Conservation (phyloP, 2,329 filamentous ascomycete genomes). For the Didymella lethalis region DNA sequence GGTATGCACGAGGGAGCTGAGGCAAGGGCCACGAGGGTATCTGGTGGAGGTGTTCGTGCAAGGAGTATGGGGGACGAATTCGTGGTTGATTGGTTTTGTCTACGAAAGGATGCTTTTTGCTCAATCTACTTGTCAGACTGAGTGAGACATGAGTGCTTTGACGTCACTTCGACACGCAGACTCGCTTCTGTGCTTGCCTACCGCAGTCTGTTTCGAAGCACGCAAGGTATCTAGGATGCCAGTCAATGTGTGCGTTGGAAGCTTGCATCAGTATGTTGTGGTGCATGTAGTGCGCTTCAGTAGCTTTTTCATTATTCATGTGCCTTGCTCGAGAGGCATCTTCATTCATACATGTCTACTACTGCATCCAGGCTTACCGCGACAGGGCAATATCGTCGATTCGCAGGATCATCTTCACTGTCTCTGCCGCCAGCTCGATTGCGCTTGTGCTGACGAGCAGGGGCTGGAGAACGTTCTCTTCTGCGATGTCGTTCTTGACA, state of each 20-base stretch:
- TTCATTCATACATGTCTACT: conserved; percentile 9
- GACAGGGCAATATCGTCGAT: conserved; percentile 71
- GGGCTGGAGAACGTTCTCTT: conserved; percentile 96
- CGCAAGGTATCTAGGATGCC: not conserved
- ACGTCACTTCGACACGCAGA: not conserved
- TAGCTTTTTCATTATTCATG: conserved; percentile 23
- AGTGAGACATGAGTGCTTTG: not conserved
- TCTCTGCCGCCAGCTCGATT: conserved; percentile 96
- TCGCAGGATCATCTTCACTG: conserved; percentile 90
- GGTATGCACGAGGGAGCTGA: not conserved
- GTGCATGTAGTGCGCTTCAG: conserved; percentile 13
- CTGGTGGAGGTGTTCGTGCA: not conserved
- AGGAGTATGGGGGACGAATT: not conserved
- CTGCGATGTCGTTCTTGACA: conserved; percentile 94
- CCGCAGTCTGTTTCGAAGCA: conserved; percentile 1
- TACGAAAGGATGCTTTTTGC: not conserved
- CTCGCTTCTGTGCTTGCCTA: not conserved
- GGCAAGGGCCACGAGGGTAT: not conserved
- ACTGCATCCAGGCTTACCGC: conserved; percentile 32
- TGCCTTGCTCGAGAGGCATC: conserved; percentile 16
- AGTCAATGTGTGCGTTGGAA: not conserved
- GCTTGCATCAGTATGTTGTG: not conserved
- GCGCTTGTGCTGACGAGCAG: conserved; percentile 96
- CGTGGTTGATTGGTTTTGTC: not conserved
- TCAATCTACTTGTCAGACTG: not conserved